These are phyloP conservation scores for Zychaea mexicana DNA, from an alignment of 371 early-diverging fungal genomes.

Conservation along the genomic window DNA sequence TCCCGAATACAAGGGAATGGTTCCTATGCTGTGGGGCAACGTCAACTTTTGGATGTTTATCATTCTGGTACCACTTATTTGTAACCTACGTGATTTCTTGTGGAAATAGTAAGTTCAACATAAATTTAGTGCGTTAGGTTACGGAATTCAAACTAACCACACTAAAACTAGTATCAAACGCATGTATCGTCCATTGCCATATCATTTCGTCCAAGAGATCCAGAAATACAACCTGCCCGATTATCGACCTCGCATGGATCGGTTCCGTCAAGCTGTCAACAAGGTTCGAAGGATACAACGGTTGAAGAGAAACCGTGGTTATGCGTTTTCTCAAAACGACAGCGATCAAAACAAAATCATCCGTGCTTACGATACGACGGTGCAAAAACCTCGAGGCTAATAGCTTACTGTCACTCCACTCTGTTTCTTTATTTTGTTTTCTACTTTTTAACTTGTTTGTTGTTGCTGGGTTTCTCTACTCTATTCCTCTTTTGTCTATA, in stretches of 20 bases:
- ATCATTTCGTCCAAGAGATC: conserved; percentile 97
- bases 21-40: conserved; percentile 73
- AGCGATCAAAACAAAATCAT: conserved; percentile 93
- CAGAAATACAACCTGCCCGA: conserved; percentile 98
- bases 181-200: conserved; percentile 77
- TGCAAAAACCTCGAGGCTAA: conserved; percentile 84
- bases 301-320: conserved; percentile 91
- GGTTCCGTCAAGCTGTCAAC: conserved; percentile 96
- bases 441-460: not conserved
- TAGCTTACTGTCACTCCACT: no score
- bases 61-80: conserved; percentile 78
- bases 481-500: not conserved
- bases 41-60: conserved; percentile 88
- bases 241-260: conserved; percentile 94
- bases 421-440: not conserved
- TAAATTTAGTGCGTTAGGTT: no score
- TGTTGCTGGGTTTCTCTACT: not conserved
- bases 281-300: conserved; percentile 95
- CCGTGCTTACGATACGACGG: conserved; percentile 95
- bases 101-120: conserved; percentile 95
- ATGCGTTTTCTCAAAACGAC: conserved; percentile 97
- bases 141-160: not conserved
- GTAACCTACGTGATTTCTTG: conserved; percentile 83
- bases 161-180: conserved; percentile 63
- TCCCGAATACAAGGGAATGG: conserved; percentile 83